Conservation (phyloP, 352 stramenopile species). For the Stephanocyclus meneghinianus region DNA sequence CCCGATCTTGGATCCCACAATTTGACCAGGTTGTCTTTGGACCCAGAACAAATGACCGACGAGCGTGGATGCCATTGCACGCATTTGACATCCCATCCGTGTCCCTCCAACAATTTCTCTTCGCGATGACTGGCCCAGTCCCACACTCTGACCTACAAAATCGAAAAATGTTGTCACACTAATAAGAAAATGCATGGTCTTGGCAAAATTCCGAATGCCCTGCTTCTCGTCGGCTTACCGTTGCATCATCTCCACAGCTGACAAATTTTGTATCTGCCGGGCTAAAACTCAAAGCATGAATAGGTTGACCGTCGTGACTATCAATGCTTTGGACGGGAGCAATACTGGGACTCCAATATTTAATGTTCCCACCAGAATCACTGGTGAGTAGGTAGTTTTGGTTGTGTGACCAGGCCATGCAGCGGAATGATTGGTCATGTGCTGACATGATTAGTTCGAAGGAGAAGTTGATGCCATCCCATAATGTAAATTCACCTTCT, state of each 20-base stretch:
- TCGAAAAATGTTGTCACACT: no score
- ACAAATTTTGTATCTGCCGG: constrained; percentile 98
- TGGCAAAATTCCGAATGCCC: background rate
- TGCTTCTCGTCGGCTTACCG: constrained; percentile 41
- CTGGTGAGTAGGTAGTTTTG: constrained; percentile 82
- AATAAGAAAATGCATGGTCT: background rate
- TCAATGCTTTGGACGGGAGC: constrained; percentile 77
- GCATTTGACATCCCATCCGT: constrained; percentile 98
- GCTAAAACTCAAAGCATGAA: constrained; percentile 91
- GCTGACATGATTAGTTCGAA: constrained; percentile 94
- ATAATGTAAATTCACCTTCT: constrained; percentile 95
- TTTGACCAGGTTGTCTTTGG: constrained; percentile 97
- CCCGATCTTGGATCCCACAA: constrained; percentile 95
- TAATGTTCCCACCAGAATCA: constrained; percentile 85
- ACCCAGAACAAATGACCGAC: constrained; percentile 91
- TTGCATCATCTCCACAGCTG: constrained; percentile 94
- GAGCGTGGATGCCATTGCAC: constrained; percentile 92
- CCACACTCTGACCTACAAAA: constrained; percentile 85
- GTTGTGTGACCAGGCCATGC: constrained; percentile 83
- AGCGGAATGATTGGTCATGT: constrained; percentile 77
- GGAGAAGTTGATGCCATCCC: constrained; percentile 96
- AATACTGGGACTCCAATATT: constrained; percentile 84
- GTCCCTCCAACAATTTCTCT: constrained; percentile 91
- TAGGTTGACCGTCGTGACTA: constrained; percentile 58
- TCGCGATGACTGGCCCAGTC: constrained; percentile 85